phyloP scores from a whole-genome alignment of 1,139 yeast genomes.

The Candida neerlandica region DNA sequence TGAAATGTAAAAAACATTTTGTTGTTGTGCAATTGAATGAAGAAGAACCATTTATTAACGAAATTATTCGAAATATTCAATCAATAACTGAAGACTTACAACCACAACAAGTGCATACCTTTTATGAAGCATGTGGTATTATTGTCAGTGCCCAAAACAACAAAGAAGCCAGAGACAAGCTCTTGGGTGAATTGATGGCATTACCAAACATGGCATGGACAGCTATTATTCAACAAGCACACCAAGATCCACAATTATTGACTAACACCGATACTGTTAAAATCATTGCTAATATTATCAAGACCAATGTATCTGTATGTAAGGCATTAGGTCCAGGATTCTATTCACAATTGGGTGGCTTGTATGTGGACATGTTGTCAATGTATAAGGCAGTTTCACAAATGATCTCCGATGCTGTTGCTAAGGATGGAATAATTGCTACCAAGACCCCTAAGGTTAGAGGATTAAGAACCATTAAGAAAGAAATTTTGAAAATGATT shows the following conservation, averaged over 20 bases:
- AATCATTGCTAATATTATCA: slow-evolving; percentile 88
- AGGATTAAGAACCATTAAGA: slow-evolving; percentile 93
- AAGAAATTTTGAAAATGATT: slow-evolving; percentile 86
- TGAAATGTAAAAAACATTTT: slow-evolving; percentile 93
- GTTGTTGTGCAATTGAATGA: slow-evolving; percentile 87
- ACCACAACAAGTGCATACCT: slow-evolving; percentile 97
- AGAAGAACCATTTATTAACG: slow-evolving; percentile 89
- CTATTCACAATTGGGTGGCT: slow-evolving; percentile 82
- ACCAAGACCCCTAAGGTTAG: slow-evolving; percentile 95
- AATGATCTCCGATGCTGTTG: slow-evolving; percentile 83
- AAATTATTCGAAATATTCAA: slow-evolving; percentile 81
- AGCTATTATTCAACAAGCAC: slow-evolving; percentile 86
- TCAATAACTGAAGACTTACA: slow-evolving; percentile 87
- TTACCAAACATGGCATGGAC: slow-evolving; percentile 95
- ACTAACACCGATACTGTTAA: slow-evolving; percentile 87
- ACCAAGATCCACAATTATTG: slow-evolving; percentile 81
- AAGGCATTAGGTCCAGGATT: slow-evolving; percentile 91
- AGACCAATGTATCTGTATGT: slow-evolving; percentile 94
- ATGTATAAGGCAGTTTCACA: slow-evolving; percentile 86
- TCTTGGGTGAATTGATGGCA: slow-evolving; percentile 79
- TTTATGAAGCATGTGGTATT: slow-evolving; percentile 96
- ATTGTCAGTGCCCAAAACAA: slow-evolving; percentile 81
- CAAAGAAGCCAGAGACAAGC: slow-evolving; percentile 65
- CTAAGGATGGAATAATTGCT: slow-evolving; percentile 80
- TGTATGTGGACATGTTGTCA: slow-evolving; percentile 88